Percentiles rank a stretch among this genome's conserved stretches.
Conservation (phyloP, 805 yeast genomes). For the Ogataea trehaloabstinens region DNA sequence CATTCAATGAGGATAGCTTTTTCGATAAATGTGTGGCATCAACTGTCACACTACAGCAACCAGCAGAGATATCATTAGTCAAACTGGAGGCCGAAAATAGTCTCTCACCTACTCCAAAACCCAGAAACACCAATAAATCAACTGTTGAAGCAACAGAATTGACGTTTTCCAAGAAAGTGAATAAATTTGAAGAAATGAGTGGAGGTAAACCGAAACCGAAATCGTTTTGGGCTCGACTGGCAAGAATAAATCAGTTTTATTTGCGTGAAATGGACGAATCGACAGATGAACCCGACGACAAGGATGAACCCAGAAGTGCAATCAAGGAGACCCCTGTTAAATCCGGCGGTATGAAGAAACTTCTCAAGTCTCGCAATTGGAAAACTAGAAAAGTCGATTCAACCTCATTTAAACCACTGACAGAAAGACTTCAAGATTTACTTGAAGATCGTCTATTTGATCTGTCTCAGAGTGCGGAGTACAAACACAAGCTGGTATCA, state of each 20-base stretch:
- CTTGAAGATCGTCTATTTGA: conserved; percentile 28
- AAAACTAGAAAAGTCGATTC: conserved; percentile 2
- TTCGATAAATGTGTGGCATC: conserved; percentile 4
- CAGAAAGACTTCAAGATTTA: conserved; percentile 26
- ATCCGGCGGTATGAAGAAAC: not conserved
- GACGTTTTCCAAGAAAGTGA: conserved; percentile 26
- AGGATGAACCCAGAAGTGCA: not conserved
- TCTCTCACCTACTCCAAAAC: conserved; percentile 13
- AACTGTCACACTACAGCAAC: conserved; percentile 1
- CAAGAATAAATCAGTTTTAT: conserved; percentile 7
- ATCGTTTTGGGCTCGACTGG: conserved; percentile 12
- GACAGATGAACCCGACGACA: not conserved
- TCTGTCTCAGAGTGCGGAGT: conserved; percentile 28
- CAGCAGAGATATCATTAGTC: not conserved
- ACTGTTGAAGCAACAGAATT: conserved; percentile 7
- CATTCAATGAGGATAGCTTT: not conserved
- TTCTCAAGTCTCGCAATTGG: not conserved
- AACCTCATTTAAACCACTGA: conserved; percentile 8
- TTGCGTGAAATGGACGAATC: conserved; percentile 1
- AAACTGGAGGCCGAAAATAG: not conserved
- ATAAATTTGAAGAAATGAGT: conserved; percentile 29
- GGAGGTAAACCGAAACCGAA: conserved; percentile 21
- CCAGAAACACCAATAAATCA: not conserved
- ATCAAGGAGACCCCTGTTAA: not conserved
- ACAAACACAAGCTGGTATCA: conserved; percentile 22